phyloP scores from a whole-genome alignment of 768 basidiomycete species.

The Panaeolus cyanescens region DNA sequence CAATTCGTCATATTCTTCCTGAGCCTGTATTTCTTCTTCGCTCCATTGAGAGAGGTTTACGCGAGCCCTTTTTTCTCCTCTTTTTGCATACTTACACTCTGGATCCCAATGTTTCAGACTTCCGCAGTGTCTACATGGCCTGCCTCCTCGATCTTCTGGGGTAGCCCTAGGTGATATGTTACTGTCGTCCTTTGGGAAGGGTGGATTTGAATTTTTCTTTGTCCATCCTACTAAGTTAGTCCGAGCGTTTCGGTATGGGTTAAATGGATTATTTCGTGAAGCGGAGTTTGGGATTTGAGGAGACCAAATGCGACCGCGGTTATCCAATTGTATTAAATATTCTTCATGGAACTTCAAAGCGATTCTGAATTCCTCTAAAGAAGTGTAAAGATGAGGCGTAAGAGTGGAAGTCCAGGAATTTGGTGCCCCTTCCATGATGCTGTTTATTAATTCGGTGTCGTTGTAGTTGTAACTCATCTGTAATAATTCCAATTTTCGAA shows the following conservation, averaged over 20 bases:
- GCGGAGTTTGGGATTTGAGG: too few species aligned
- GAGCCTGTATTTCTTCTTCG: conserved; percentile 16
- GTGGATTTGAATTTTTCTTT: conserved; percentile 6
- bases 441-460: conserved; percentile 31
- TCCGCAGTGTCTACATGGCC: too few species aligned
- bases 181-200: conserved; percentile 24
- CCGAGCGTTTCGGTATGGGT: background rate
- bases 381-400: conserved; percentile 20
- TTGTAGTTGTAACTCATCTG: conserved; percentile 5
- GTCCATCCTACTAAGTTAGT: background rate
- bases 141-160: conserved; percentile 21
- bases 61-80: conserved; percentile 14
- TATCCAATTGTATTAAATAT: conserved; percentile 14
- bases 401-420: conserved; percentile 25
- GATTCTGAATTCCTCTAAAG: conserved; percentile 19
- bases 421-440: conserved; percentile 36
- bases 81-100: conserved; percentile 25
- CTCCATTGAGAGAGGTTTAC: conserved; percentile 13
- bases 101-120: too few species aligned
- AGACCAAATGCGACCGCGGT: background rate
- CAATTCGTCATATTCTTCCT: conserved; percentile 27
- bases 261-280: background rate
- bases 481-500: conserved; percentile 28
- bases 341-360: conserved; percentile 25
- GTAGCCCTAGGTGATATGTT: conserved; percentile 12